Percentiles rank a stretch among this genome's conserved stretches.
Conservation (phyloP, 2,329 filamentous ascomycete genomes). For the Penicillium frequentans region DNA sequence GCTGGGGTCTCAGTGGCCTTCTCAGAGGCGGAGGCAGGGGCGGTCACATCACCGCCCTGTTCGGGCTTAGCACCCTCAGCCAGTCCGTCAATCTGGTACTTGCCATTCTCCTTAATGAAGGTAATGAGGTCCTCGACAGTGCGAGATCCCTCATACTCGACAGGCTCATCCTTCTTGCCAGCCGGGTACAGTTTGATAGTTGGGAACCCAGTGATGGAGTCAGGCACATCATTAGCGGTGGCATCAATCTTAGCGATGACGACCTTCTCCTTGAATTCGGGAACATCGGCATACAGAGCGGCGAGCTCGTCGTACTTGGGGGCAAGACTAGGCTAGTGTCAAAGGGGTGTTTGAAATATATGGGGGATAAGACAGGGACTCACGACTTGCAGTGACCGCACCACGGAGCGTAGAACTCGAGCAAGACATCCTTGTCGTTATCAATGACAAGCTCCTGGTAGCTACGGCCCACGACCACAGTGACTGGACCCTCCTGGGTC, state of each 20-base stretch:
- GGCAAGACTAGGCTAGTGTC: slow-evolving; percentile 49
- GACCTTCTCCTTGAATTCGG: slow-evolving; percentile 58
- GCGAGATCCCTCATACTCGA: slow-evolving; percentile 85
- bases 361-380: slow-evolving; percentile 21
- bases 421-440: slow-evolving; percentile 91
- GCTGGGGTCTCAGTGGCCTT: slow-evolving; percentile 26
- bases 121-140: slow-evolving; percentile 87
- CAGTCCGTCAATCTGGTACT: slow-evolving; percentile 72
- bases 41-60: slow-evolving; percentile 36
- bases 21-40: slow-evolving; percentile 12
- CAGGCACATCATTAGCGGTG: slow-evolving; percentile 92
- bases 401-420: slow-evolving; percentile 97
- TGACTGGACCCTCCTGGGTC: slow-evolving; percentile 85
- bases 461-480: slow-evolving; percentile 86
- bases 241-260: slow-evolving; percentile 89
- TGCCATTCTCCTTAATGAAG: slow-evolving; percentile 95
- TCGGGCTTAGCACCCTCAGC: slow-evolving; percentile 58
- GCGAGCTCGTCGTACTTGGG: slow-evolving; percentile 68
- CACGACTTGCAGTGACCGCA: slow-evolving; percentile 70
- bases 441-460: slow-evolving; percentile 91
- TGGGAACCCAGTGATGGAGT: slow-evolving; percentile 96
- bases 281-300: slow-evolving; percentile 52
- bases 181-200: slow-evolving; percentile 98
- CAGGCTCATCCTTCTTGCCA: slow-evolving; percentile 77
- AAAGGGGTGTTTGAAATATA: background rate